Percentiles rank a stretch among this genome's conserved stretches.
Evolutionary conservation across 129 eudicot species (phyloP).

Genomic region (Erigeron canadensis): DNA sequence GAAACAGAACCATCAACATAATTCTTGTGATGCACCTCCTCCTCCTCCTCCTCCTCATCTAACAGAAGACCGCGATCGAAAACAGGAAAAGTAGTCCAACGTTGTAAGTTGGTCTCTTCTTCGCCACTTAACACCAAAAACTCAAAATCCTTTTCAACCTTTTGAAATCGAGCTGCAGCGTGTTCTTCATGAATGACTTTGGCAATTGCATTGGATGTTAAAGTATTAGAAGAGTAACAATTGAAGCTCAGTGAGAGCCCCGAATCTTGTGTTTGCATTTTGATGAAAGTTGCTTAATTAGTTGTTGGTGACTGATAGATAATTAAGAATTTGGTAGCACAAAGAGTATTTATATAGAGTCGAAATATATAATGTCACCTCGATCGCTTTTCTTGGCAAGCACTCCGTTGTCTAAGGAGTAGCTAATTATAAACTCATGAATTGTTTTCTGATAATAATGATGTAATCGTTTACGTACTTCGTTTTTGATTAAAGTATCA

Average conservation of each 20-base stretch:
- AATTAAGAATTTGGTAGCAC: too few species aligned
- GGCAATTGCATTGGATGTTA: constrained; percentile 33
- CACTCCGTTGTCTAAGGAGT: too few species aligned
- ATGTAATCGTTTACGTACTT: too few species aligned
- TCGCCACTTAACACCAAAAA: constrained; percentile 25
- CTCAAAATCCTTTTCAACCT: constrained; percentile 40
- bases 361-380: too few species aligned
- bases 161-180: background rate
- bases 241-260: constrained; percentile 45
- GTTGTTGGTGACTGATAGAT: too few species aligned
- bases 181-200: constrained; percentile 33
- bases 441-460: too few species aligned
- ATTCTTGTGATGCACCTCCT: background rate
- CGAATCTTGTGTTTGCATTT: constrained; percentile 25
- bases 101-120: constrained; percentile 26
- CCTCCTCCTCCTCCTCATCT: background rate
- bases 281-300: background rate
- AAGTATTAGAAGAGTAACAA: constrained; percentile 34
- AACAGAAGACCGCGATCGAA: constrained; percentile 43
- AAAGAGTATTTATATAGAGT: too few species aligned
- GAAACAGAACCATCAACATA: constrained; percentile 7
- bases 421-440: too few species aligned
- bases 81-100: constrained; percentile 45
- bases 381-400: too few species aligned
- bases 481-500: too few species aligned